Evolutionary conservation across 2,329 filamentous ascomycete species (phyloP).

Genomic region (Neofusicoccum parvum): DNA sequence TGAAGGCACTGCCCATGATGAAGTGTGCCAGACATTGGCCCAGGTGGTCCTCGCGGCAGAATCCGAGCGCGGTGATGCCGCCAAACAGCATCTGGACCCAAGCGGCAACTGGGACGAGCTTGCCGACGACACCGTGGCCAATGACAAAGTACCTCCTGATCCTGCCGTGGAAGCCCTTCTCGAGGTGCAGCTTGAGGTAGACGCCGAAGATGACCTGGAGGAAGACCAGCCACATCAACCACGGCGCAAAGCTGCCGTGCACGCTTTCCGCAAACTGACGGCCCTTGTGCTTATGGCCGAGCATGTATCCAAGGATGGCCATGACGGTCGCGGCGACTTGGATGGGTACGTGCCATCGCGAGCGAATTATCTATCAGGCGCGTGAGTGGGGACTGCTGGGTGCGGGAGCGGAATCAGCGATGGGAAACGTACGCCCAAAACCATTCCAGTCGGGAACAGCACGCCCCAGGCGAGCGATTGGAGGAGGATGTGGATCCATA

Average conservation of each 20-base stretch:
- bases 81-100: constrained; percentile 98
- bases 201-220: constrained; percentile 78
- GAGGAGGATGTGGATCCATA: constrained; percentile 93
- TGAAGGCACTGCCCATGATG: constrained; percentile 97
- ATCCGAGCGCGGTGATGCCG: constrained; percentile 87
- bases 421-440: constrained; percentile 71
- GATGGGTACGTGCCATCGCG: constrained; percentile 89
- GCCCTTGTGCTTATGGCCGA: constrained; percentile 88
- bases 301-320: constrained; percentile 81
- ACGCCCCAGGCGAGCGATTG: constrained; percentile 88
- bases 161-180: constrained; percentile 77
- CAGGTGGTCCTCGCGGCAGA: constrained; percentile 87
- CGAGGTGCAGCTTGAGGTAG: constrained; percentile 87
- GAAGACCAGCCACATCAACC: constrained; percentile 77
- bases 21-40: constrained; percentile 96
- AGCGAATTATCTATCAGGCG: constrained; percentile 72
- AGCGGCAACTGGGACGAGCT: constrained; percentile 78
- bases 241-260: constrained; percentile 78
- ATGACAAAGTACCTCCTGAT: constrained; percentile 73
- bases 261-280: constrained; percentile 82
- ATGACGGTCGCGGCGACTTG: constrained; percentile 76
- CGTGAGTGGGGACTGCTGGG: background rate
- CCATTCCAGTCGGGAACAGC: constrained; percentile 93
- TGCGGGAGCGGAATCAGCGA: background rate
- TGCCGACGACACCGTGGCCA: constrained; percentile 80